Percentiles rank a stretch among this genome's conserved stretches.
Conservation (phyloP, 2,329 filamentous ascomycete genomes). For the Verticillium tricorpus region DNA sequence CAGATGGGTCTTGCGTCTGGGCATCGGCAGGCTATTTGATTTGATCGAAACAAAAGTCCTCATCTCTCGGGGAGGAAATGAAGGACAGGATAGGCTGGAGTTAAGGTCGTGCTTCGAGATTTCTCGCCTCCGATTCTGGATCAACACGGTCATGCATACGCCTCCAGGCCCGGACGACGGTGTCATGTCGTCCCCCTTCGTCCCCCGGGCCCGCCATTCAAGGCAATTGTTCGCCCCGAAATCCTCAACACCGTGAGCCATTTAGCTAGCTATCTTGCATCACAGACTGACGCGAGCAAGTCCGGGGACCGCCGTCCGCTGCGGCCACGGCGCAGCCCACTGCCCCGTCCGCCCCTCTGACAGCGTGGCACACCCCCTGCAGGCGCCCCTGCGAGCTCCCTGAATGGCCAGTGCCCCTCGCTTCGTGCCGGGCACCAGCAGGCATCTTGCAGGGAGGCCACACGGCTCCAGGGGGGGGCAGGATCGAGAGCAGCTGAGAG, state of each 20-base stretch:
- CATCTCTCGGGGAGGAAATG: background rate
- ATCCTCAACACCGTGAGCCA: background rate
- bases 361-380: background rate
- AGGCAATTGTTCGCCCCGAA: background rate
- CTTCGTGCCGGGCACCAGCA: background rate
- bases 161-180: too few species aligned
- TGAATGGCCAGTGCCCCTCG: background rate
- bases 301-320: background rate
- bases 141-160: background rate
- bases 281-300: background rate
- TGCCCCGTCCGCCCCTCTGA: background rate
- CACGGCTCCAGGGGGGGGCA: background rate
- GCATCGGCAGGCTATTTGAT: background rate
- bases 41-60: background rate
- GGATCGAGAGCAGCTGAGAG: background rate
- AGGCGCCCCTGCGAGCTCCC: background rate
- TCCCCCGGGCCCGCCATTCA: background rate
- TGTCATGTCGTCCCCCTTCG: background rate
- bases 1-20: background rate
- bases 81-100: background rate
- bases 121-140: background rate
- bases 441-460: background rate
- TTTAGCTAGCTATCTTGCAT: background rate
- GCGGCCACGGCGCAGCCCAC: background rate
- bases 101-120: background rate